Conservation (phyloP, 805 yeast genomes). For the Candida ponderosae region DNA sequence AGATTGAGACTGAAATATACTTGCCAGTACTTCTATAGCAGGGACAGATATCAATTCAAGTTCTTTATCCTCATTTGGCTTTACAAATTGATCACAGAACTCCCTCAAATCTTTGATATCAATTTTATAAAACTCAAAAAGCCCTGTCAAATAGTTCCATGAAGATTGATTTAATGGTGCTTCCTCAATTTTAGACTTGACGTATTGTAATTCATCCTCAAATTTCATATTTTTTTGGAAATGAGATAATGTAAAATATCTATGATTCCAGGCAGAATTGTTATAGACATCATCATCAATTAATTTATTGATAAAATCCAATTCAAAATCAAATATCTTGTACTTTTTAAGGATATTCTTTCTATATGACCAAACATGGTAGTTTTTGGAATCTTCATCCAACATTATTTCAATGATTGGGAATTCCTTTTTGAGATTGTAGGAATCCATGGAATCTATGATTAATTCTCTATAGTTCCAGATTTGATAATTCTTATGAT, state of each 20-base stretch:
- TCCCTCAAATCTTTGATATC: conserved; percentile 31
- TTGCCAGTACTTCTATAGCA: conserved; percentile 59
- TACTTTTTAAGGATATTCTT: conserved; percentile 72
- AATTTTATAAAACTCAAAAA: conserved; percentile 27
- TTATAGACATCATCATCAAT: conserved; percentile 66
- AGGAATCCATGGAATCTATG: conserved; percentile 28
- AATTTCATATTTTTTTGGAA: conserved; percentile 14
- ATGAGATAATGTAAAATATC: conserved; percentile 49
- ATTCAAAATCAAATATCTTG: conserved; percentile 41
- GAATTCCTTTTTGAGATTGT: conserved; percentile 46
- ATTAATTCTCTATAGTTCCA: conserved; percentile 87
- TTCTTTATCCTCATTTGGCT: conserved; percentile 13
- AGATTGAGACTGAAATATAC: conserved; percentile 29
- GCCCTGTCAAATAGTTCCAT: conserved; percentile 77
- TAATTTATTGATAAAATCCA: conserved; percentile 38
- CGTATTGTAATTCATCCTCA: conserved; percentile 45
- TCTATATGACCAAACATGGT: conserved; percentile 93
- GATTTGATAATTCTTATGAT: conserved; percentile 92
- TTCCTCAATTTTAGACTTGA: conserved; percentile 36
- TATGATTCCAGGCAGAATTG: conserved; percentile 90
- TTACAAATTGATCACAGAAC: conserved; percentile 38
- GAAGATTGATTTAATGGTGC: conserved; percentile 80
- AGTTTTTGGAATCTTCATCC: conserved; percentile 77
- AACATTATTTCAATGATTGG: conserved; percentile 63
- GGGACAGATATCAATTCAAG: conserved; percentile 36